Evolutionary conservation across 2,329 filamentous ascomycete species (phyloP), one percentile per base, ranked within the genome.

Genomic region (Diplodia seriata): DNA sequence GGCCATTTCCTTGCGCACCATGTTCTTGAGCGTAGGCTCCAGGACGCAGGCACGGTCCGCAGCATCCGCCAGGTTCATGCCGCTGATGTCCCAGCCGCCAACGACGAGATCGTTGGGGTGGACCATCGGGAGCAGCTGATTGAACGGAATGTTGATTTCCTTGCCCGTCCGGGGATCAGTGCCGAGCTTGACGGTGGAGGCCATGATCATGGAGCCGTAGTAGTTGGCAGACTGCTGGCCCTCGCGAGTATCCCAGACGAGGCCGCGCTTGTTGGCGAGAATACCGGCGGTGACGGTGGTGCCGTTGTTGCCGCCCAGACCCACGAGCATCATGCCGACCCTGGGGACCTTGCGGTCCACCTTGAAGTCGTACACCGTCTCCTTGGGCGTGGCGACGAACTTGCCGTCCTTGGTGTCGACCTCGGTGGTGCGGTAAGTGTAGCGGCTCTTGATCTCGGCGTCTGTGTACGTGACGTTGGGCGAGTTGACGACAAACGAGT

Each of bases 231-330:
- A 85, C 71, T 89, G 92, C 73, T 87, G 83, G 65, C 94, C 94
- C 81, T 97, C 93, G 76, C 94, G 94, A 75, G 95, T 98, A 72
- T 97, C 92, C 95, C 95, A 99, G 70, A 85, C 84, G 69, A 98
- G 87, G 69, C 88, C 86, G 74, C 90, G 91, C 78, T 92, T 91
- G 83, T 99, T 99, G 82, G 94, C 95, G 78, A 99, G 87, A 81
- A 99, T 97, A 80, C 94, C 95, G 70, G 95, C 95, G 69, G 95
- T 98, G 70, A 99, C 93, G 68, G 95, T 99, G 72, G 93, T 93
- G 72, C 95, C 95, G 79, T 99, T 99, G 88, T 99, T 99, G 77
- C 95, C 95, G 81, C 95, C 95, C 89, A 91, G 94, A 71, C 95
- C 95, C 73, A 99, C 94, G 72, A 99, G 87, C 95, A 99, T 98